Conservation (phyloP, 73 alveolate genomes). For the Vitrella brassicaformis region DNA sequence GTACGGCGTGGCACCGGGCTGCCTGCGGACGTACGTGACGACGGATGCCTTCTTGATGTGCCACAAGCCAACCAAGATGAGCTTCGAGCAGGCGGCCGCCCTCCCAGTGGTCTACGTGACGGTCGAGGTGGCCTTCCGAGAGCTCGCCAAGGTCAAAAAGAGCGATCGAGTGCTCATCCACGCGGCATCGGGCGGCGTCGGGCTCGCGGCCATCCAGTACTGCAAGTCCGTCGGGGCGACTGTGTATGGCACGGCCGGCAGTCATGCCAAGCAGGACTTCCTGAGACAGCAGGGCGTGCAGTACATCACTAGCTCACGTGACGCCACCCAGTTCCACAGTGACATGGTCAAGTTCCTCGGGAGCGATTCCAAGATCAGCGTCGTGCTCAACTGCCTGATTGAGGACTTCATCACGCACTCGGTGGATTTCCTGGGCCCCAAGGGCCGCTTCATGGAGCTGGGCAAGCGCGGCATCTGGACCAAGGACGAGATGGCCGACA, state of each 20-base stretch:
- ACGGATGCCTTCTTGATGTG: slow-evolving; percentile 17
- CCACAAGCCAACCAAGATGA: neutral
- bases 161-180: slow-evolving; percentile 38
- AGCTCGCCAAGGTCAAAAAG: slow-evolving; percentile 2
- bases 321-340: slow-evolving; percentile 1
- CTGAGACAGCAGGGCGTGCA: neutral
- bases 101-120: slow-evolving; percentile 32
- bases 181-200: slow-evolving; percentile 39
- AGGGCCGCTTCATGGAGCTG: slow-evolving; percentile 36
- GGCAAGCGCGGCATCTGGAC: slow-evolving; percentile 41
- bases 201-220: slow-evolving; percentile 30
- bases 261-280: slow-evolving; percentile 11
- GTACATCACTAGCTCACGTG: slow-evolving; percentile 36
- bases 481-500: neutral
- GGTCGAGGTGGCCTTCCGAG: slow-evolving; percentile 17
- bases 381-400: neutral
- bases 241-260: slow-evolving; percentile 23
- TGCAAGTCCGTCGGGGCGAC: slow-evolving; percentile 37
- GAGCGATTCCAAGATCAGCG: neutral
- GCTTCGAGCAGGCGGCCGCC: slow-evolving; percentile 31
- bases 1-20: slow-evolving; percentile 40
- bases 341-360: neutral
- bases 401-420: neutral
- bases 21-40: slow-evolving; percentile 26
- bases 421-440: neutral